Percentiles rank a stretch among this genome's conserved stretches.
Evolutionary conservation across 2,329 filamentous ascomycete species (phyloP).

Genomic region (Alternaria triticina): DNA sequence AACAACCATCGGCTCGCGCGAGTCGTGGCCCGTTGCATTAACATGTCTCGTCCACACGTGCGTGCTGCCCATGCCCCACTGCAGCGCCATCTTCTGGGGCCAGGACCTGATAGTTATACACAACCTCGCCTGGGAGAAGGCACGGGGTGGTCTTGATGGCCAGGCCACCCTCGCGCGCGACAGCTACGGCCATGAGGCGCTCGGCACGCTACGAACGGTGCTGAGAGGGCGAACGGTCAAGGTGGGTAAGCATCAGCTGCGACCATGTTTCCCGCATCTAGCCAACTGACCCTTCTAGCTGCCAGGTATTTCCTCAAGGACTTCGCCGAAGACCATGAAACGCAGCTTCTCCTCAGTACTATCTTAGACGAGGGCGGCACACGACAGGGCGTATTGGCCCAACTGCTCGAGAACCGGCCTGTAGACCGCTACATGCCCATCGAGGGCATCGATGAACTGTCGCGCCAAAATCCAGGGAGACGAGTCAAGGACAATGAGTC

Average conservation of each 20-base stretch:
- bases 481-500: slow-evolving; percentile 13
- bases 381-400: slow-evolving; percentile 42
- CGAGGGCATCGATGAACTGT: slow-evolving; percentile 30
- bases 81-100: slow-evolving; percentile 53
- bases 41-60: slow-evolving; percentile 43
- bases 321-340: slow-evolving; percentile 16
- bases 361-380: slow-evolving; percentile 39
- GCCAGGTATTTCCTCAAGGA: slow-evolving; percentile 35
- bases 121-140: slow-evolving; percentile 52
- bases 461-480: slow-evolving; percentile 14
- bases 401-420: slow-evolving; percentile 31
- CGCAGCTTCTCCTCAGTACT: slow-evolving; percentile 40
- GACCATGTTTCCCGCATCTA: not conserved
- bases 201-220: slow-evolving; percentile 42
- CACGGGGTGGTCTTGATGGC: slow-evolving; percentile 38
- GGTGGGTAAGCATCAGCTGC: slow-evolving; percentile 42
- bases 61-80: slow-evolving; percentile 50
- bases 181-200: slow-evolving; percentile 42
- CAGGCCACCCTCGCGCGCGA: slow-evolving; percentile 46
- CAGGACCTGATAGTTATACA: slow-evolving; percentile 47
- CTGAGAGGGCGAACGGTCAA: slow-evolving; percentile 46
- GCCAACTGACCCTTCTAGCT: slow-evolving; percentile 24
- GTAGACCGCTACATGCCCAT: slow-evolving; percentile 35
- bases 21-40: slow-evolving; percentile 45
- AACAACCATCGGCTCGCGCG: slow-evolving; percentile 40